phyloP scores from a whole-genome alignment of 805 yeast species.

The Zygosaccharomyces kombuchaensis region DNA sequence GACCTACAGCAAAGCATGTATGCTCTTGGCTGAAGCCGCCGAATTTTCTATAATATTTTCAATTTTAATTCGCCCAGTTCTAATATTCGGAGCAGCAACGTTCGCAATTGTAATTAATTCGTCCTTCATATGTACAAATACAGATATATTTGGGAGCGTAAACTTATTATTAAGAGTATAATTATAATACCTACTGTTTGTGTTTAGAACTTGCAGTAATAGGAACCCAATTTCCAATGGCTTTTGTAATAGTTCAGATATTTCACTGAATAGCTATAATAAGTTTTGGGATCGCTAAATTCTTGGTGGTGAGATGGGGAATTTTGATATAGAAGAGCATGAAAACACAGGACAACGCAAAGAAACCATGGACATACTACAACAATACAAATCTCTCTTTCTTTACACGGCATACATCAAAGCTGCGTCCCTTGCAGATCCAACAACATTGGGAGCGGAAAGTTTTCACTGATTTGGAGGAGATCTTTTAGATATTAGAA shows the following conservation, averaged over 20 bases:
- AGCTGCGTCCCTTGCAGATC: slow-evolving; percentile 1
- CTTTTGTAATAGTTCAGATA: background rate
- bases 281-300: background rate
- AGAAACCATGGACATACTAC: slow-evolving; percentile 1
- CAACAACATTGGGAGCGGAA: slow-evolving; percentile 1
- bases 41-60: slow-evolving; percentile 1
- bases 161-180: background rate
- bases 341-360: background rate
- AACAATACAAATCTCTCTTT: slow-evolving; percentile 4
- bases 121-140: slow-evolving; percentile 5
- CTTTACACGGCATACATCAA: background rate
- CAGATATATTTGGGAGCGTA: background rate
- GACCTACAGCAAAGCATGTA: background rate
- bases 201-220: background rate
- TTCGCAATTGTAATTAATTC: slow-evolving; percentile 4
- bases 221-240: slow-evolving; percentile 4
- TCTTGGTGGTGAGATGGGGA: slow-evolving; percentile 1
- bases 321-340: slow-evolving; percentile 1
- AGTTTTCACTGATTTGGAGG: slow-evolving; percentile 2
- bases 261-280: background rate
- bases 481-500: background rate
- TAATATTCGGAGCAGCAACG: background rate
- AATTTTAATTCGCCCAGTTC: slow-evolving; percentile 1
- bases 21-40: background rate
- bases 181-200: slow-evolving; percentile 3